phyloP scores from a whole-genome alignment of 306 rosid species.

The Pyrus betulifolia region DNA sequence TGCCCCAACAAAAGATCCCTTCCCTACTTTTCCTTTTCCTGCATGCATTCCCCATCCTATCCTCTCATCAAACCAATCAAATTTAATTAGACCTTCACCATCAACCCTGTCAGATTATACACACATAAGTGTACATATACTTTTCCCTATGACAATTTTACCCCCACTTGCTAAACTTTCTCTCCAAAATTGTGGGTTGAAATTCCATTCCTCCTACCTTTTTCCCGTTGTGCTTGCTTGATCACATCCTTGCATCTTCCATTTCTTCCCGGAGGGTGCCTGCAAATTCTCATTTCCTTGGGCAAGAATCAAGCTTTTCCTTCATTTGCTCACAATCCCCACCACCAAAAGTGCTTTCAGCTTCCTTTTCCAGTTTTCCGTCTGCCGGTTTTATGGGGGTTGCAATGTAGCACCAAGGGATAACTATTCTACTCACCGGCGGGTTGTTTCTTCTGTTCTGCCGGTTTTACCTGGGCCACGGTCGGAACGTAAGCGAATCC shows the following conservation, averaged over 20 bases:
- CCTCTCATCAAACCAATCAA: conserved; percentile 50
- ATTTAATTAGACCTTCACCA: conserved; percentile 39
- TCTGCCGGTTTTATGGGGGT: background rate
- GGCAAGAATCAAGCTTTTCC: conserved; percentile 19
- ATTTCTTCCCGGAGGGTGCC: conserved; percentile 17
- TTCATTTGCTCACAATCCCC: conserved; percentile 24
- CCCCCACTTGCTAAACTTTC: conserved; percentile 16
- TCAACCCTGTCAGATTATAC: conserved; percentile 60
- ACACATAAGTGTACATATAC: conserved; percentile 37
- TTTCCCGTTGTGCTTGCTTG: conserved; percentile 5
- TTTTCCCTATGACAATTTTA: conserved; percentile 4
- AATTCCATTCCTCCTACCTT: conserved; percentile 9
- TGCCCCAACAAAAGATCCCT: background rate
- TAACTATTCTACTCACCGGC: conserved; percentile 70
- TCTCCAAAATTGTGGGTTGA: conserved; percentile 55
- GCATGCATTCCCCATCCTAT: conserved; percentile 11
- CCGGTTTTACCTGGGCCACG: conserved; percentile 70
- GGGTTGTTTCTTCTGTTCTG: conserved; percentile 95
- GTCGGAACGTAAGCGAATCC: conserved; percentile 59
- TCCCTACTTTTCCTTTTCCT: background rate
- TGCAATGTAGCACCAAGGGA: conserved; percentile 17
- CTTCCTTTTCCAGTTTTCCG: background rate
- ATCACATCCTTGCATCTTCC: conserved; percentile 15
- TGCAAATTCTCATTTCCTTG: conserved; percentile 7
- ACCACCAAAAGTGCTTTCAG: background rate